Percentiles rank a stretch among this genome's conserved stretches.
Evolutionary conservation across 1,139 yeast genomes (phyloP).

Genomic region (Nematodospora anomalae): DNA sequence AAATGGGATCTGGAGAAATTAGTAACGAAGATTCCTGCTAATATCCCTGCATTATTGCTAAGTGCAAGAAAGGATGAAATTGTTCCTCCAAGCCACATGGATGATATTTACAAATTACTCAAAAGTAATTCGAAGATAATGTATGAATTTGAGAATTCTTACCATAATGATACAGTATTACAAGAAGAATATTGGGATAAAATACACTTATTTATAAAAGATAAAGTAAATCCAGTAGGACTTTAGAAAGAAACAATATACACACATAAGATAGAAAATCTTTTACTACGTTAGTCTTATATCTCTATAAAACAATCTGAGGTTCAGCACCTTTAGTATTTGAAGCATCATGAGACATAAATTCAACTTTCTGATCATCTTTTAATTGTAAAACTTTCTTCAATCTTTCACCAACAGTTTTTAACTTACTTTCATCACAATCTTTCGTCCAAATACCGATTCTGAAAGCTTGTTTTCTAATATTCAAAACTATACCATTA

Average conservation of each 20-base stretch:
- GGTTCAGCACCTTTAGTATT: slow-evolving; percentile 45
- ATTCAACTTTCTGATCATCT: slow-evolving; percentile 73
- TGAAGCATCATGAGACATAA: slow-evolving; percentile 62
- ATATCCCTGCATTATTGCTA: slow-evolving; percentile 67
- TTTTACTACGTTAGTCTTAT: neutral
- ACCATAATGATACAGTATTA: slow-evolving; percentile 77
- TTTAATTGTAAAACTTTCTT: slow-evolving; percentile 73
- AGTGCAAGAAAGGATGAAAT: slow-evolving; percentile 83
- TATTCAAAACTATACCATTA: slow-evolving; percentile 90
- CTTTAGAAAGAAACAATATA: slow-evolving; percentile 19
- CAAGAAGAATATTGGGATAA: slow-evolving; percentile 76
- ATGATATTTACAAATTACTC: slow-evolving; percentile 51
- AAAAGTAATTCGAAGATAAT: slow-evolving; percentile 47
- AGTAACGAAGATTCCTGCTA: slow-evolving; percentile 50
- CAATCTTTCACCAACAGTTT: slow-evolving; percentile 79
- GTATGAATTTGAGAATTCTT: slow-evolving; percentile 55
- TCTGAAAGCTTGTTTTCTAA: slow-evolving; percentile 80
- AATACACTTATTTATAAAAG: slow-evolving; percentile 55
- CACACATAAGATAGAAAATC: neutral
- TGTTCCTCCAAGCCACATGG: slow-evolving; percentile 88
- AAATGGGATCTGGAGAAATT: slow-evolving; percentile 77
- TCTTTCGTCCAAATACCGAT: slow-evolving; percentile 94
- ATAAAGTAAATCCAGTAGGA: slow-evolving; percentile 42
- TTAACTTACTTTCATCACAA: slow-evolving; percentile 62
- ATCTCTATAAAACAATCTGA: slow-evolving; percentile 36